A percentile compares a stretch with the other conserved stretches of the same genome.
Conservation (phyloP, 495 filamentous ascomycete genomes). For the Cercophora samala region DNA sequence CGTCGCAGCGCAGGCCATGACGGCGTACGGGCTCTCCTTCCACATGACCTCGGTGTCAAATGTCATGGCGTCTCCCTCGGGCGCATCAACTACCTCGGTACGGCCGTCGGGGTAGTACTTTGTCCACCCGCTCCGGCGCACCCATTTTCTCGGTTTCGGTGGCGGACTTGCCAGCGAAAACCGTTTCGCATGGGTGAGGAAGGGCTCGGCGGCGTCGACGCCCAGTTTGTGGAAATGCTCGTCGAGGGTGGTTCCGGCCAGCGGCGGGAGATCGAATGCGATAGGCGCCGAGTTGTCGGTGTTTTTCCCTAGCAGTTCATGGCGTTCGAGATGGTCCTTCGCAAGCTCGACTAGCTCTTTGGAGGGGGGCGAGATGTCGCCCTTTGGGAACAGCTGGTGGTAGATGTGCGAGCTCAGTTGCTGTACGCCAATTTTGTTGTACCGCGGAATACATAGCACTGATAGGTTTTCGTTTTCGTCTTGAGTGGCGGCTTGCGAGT, state of each 20-base stretch:
- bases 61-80: constrained; percentile 74
- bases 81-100: constrained; percentile 66
- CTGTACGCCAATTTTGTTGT: constrained; percentile 92
- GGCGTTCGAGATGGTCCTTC: constrained; percentile 75
- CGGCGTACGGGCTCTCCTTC: constrained; percentile 83
- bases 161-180: constrained; percentile 66
- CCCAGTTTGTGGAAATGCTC: constrained; percentile 95
- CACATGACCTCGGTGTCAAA: constrained; percentile 99
- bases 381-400: constrained; percentile 67
- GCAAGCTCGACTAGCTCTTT: constrained; percentile 72
- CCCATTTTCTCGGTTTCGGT: constrained; percentile 75
- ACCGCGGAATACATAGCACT: constrained; percentile 63
- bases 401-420: constrained; percentile 81
- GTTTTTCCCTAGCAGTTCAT: constrained; percentile 88
- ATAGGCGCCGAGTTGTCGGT: constrained; percentile 71
- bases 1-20: constrained; percentile 92
- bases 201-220: constrained; percentile 85
- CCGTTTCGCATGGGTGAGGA: constrained; percentile 66
- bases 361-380: constrained; percentile 54
- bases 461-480: constrained; percentile 16
- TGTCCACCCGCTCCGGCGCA: constrained; percentile 83
- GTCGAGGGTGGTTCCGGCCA: constrained; percentile 79
- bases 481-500: constrained; percentile 28
- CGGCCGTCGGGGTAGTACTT: constrained; percentile 77
- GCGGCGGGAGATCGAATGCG: constrained; percentile 75